Evolutionary conservation across 306 rosid species (phyloP).

Genomic region (Acmispon strigosus): DNA sequence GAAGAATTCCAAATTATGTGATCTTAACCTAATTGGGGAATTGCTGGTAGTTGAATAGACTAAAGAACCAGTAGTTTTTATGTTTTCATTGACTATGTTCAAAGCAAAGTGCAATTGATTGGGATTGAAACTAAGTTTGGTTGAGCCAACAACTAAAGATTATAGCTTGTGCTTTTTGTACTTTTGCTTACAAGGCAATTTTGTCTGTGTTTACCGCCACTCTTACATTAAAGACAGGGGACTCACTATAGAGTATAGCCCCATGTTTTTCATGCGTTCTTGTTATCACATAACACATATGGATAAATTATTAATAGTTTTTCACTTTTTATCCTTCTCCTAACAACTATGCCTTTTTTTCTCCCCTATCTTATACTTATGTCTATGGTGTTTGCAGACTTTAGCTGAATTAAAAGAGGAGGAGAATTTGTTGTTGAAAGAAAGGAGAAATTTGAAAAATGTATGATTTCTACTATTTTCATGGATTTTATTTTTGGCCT

Average conservation of each 20-base stretch:
- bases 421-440: constrained; percentile 61
- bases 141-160: not conserved
- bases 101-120: constrained; percentile 8
- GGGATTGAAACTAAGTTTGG: not conserved
- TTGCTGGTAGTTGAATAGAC: not conserved
- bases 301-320: too few relatives aligned
- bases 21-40: not conserved
- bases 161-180: not conserved
- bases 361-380: not conserved
- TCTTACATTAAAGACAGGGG: not conserved
- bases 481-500: not conserved
- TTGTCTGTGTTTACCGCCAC: not conserved
- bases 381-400: constrained; percentile 48
- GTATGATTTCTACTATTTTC: constrained; percentile 35
- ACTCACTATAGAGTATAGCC: not conserved
- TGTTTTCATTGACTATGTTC: not conserved
- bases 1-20: not conserved
- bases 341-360: not conserved
- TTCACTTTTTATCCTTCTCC: not conserved
- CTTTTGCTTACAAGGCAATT: not conserved
- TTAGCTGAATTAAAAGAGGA: constrained; percentile 76
- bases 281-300: too few relatives aligned
- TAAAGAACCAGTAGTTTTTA: not conserved
- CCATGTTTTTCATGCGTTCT: too few relatives aligned
- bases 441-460: constrained; percentile 56